Evolutionary conservation across 1,284 basidiomycete genomes (phyloP).

Genomic region (Apiotrichum siamense): DNA sequence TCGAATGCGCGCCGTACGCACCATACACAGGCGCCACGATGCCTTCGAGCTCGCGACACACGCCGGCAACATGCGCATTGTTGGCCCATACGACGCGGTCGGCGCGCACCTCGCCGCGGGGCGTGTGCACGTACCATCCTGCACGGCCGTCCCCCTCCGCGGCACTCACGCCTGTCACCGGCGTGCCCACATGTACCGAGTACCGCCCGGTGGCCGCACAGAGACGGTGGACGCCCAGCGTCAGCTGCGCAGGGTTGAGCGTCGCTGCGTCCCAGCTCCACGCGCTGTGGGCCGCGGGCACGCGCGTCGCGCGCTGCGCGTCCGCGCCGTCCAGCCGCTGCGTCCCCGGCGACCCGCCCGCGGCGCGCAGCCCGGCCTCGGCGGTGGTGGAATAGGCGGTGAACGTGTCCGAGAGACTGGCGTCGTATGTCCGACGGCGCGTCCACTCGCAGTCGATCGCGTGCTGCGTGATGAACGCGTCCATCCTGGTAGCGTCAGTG

Average conservation of each 20-base stretch:
- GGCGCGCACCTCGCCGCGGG: slow-evolving; percentile 24
- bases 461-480: slow-evolving; percentile 27
- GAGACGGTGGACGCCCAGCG: slow-evolving; percentile 24
- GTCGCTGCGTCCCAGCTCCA: slow-evolving; percentile 34
- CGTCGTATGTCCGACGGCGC: slow-evolving; percentile 30
- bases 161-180: background rate
- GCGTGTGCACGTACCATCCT: slow-evolving; percentile 31
- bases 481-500: slow-evolving; percentile 3
- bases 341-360: slow-evolving; percentile 12
- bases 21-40: slow-evolving; percentile 24
- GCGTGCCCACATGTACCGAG: slow-evolving; percentile 16
- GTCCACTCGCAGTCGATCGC: slow-evolving; percentile 36
- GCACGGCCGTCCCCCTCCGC: background rate
- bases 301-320: slow-evolving; percentile 7
- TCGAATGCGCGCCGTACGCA: slow-evolving; percentile 2
- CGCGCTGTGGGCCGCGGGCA: too few relatives aligned
- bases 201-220: slow-evolving; percentile 21
- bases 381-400: slow-evolving; percentile 21
- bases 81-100: slow-evolving; percentile 29
- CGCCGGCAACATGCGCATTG: slow-evolving; percentile 26
- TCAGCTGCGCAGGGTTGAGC: slow-evolving; percentile 36
- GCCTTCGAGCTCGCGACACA: slow-evolving; percentile 26
- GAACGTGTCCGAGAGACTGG: slow-evolving; percentile 31
- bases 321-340: slow-evolving; percentile 9
- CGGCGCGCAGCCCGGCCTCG: slow-evolving; percentile 13